A percentile compares a stretch with the other conserved stretches of the same genome.
phyloP scores from a whole-genome alignment of 129 eudicot genomes.

The Rutidosis leptorrhynchoides region DNA sequence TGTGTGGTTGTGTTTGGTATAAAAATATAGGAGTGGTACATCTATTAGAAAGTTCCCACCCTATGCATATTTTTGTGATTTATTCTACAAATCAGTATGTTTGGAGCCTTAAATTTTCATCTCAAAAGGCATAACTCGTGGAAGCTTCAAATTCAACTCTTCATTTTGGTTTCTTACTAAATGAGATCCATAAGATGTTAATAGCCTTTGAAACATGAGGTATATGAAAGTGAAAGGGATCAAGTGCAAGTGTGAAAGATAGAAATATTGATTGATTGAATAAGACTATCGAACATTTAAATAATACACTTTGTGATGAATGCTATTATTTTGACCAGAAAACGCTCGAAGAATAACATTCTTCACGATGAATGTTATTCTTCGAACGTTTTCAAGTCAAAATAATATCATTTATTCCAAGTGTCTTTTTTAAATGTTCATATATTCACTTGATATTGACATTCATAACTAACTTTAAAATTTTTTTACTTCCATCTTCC shows the following conservation, averaged over 20 bases:
- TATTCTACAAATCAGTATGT: background rate
- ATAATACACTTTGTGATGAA: no score
- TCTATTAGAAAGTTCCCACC: background rate
- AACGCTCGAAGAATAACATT: no score
- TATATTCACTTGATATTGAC: no score
- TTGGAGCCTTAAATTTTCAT: background rate
- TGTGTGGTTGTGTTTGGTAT: constrained; percentile 4
- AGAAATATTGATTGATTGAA: no score
- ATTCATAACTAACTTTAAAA: no score
- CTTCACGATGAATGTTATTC: no score
- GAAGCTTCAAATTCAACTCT: background rate
- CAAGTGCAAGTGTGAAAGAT: constrained; percentile 16
- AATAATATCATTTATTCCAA: no score
- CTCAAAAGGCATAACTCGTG: background rate
- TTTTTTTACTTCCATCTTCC: no score
- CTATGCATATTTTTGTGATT: constrained; percentile 8
- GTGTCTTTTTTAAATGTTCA: no score
- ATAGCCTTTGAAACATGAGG: background rate
- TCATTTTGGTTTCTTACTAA: background rate
- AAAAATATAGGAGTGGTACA: background rate
- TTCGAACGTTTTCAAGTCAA: no score
- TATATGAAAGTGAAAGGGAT: background rate
- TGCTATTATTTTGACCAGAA: no score
- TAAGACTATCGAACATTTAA: no score
- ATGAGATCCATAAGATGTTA: background rate